A percentile compares a stretch with the other conserved stretches of the same genome.
Conservation (phyloP, 805 yeast species). For the Saturnispora gosingensis region DNA sequence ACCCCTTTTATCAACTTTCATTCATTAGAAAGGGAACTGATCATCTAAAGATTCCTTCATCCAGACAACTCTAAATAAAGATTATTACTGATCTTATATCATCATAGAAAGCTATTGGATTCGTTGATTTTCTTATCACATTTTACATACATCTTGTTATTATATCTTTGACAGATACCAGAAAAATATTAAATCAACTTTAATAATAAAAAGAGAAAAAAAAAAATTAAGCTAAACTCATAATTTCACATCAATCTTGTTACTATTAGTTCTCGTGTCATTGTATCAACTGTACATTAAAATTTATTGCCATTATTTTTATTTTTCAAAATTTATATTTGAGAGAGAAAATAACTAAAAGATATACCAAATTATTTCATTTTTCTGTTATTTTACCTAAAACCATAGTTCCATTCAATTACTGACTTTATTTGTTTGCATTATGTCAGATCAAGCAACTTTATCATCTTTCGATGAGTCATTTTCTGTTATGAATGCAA, state of each 20-base stretch:
- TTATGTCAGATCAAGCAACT: slow-evolving; percentile 30
- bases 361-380: neutral
- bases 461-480: slow-evolving; percentile 27
- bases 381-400: neutral
- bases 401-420: neutral
- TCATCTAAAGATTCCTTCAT: neutral
- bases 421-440: neutral
- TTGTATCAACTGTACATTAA: slow-evolving; percentile 8
- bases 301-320: neutral
- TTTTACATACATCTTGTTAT: neutral
- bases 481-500: slow-evolving; percentile 16
- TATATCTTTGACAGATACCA: neutral
- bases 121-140: neutral
- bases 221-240: neutral
- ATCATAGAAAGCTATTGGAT: neutral
- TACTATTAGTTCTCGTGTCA: slow-evolving; percentile 7
- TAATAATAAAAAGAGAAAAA: neutral
- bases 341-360: neutral
- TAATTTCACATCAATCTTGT: slow-evolving; percentile 1
- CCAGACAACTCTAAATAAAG: neutral
- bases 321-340: neutral
- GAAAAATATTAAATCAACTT: neutral
- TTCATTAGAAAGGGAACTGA: neutral
- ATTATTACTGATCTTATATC: neutral
- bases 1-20: neutral